Conservation (phyloP, 176 grass and related monocot species). For the Zea luxurians region DNA sequence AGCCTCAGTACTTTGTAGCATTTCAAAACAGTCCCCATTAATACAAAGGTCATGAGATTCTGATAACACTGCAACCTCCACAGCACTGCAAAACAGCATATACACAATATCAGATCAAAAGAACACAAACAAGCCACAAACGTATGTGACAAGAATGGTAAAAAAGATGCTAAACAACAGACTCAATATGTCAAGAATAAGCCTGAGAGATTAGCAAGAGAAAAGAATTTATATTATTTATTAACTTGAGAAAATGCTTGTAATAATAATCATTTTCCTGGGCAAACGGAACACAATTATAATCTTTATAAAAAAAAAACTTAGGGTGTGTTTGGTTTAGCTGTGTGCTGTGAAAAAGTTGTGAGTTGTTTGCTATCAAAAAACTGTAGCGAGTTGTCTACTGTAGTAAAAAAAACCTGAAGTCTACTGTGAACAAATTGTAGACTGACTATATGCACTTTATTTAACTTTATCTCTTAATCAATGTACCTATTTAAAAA, state of each 20-base stretch:
- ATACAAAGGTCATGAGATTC: conserved; percentile 91
- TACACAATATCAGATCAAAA: conserved; percentile 16
- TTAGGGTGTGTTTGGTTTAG: too few relatives aligned
- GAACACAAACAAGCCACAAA: conserved; percentile 17
- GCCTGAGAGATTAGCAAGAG: neutral
- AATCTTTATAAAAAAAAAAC: conserved; percentile 12
- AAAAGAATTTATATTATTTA: neutral
- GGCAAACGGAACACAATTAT: neutral
- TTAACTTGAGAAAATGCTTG: neutral
- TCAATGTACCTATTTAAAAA: too few relatives aligned
- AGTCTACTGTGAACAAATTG: too few relatives aligned
- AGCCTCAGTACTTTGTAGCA: conserved; percentile 77
- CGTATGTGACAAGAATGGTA: neutral
- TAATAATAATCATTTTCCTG: conserved; percentile 6
- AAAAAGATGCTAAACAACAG: neutral
- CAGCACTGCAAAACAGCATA: conserved; percentile 57
- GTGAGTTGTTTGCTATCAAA: too few relatives aligned
- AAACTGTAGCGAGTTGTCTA: too few relatives aligned
- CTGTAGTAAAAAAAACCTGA: too few relatives aligned
- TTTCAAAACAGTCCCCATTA: conserved; percentile 98
- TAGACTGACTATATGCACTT: too few relatives aligned
- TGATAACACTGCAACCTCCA: conserved; percentile 63
- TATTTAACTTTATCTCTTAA: too few relatives aligned
- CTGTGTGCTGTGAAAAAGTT: too few relatives aligned
- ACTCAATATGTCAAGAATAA: neutral